Conservation (phyloP, 2,329 filamentous ascomycete genomes). For the Myriosclerotinia scirpicola region DNA sequence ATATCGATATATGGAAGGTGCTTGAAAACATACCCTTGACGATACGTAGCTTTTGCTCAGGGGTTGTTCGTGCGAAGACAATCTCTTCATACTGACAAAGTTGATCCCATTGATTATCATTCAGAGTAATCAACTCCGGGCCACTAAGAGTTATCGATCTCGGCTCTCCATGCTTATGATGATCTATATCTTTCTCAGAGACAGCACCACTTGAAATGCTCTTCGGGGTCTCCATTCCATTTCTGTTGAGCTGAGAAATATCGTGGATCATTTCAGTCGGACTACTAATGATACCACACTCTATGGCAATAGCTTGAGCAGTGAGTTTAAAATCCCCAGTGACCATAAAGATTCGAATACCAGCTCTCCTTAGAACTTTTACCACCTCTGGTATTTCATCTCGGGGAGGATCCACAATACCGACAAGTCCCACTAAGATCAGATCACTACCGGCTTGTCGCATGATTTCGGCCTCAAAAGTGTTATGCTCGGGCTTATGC, state of each 20-base stretch:
- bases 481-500: conserved; percentile 40
- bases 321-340: conserved; percentile 78
- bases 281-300: conserved; percentile 66
- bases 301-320: conserved; percentile 66
- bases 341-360: conserved; percentile 73
- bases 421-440: conserved; percentile 55
- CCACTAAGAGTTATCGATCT: conserved; percentile 61
- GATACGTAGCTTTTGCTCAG: conserved; percentile 75
- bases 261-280: conserved; percentile 28
- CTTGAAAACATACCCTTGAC: conserved; percentile 55
- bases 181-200: conserved; percentile 14
- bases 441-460: conserved; percentile 51
- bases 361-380: conserved; percentile 61
- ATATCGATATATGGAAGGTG: neutral
- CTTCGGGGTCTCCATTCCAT: conserved; percentile 15
- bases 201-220: conserved; percentile 2
- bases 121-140: conserved; percentile 61
- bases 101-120: conserved; percentile 65
- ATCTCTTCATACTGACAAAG: conserved; percentile 67
- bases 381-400: conserved; percentile 57
- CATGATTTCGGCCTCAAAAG: conserved; percentile 55
- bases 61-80: conserved; percentile 72
- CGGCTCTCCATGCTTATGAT: neutral
- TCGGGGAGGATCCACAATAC: conserved; percentile 57
- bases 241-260: conserved; percentile 22